Evolutionary conservation across 352 stramenopile genomes (phyloP).

Genomic region (Blastocystis sp.): DNA sequence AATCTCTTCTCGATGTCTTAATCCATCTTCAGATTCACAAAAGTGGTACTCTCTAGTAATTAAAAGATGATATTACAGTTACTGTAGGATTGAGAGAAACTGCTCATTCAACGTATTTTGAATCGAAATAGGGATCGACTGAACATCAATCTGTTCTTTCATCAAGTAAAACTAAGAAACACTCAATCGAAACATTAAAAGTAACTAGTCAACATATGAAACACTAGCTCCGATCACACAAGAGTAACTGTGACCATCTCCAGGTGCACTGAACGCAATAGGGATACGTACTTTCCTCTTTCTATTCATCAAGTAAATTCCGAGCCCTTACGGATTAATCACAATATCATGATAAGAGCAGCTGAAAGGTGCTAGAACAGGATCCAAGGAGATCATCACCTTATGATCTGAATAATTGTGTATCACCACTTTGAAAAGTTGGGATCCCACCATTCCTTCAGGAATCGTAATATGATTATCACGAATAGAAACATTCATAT

Average conservation of each 20-base stretch:
- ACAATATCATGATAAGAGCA: slow-evolving; percentile 8
- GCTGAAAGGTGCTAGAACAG: slow-evolving; percentile 5
- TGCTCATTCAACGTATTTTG: background rate
- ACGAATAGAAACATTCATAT: background rate
- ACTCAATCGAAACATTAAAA: slow-evolving; percentile 1
- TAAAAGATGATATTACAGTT: background rate
- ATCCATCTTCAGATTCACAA: background rate
- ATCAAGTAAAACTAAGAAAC: background rate
- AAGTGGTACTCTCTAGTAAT: background rate
- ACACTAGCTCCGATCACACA: slow-evolving; percentile 2
- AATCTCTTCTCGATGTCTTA: background rate
- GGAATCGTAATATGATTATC: slow-evolving; percentile 47
- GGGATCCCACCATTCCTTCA: background rate
- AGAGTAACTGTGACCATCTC: background rate
- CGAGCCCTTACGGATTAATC: background rate
- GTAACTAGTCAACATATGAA: background rate
- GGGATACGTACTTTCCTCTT: slow-evolving; percentile 43
- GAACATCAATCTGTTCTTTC: too few species aligned
- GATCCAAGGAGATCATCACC: background rate
- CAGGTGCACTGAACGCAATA: background rate
- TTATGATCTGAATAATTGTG: slow-evolving; percentile 44
- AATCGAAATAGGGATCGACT: too few species aligned
- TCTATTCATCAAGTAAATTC: background rate
- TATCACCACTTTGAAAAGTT: slow-evolving; percentile 15
- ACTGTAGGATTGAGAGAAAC: background rate